Conservation (phyloP, 352 stramenopile genomes). For the Pythium guiyangense region DNA sequence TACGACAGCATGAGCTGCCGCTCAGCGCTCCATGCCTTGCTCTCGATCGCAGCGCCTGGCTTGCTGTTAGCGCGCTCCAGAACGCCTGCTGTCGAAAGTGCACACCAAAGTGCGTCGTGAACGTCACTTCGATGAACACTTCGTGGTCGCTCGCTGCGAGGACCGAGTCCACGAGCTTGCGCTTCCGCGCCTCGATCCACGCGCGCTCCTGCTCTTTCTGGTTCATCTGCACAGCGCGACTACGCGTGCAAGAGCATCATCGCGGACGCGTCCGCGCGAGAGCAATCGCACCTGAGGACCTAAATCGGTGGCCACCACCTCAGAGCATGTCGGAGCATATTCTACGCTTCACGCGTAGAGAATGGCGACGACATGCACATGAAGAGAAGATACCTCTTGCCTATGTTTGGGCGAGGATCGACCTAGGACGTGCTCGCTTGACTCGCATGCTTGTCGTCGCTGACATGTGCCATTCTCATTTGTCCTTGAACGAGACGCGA, state of each 20-base stretch:
- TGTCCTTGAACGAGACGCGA: no score
- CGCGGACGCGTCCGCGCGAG: no score
- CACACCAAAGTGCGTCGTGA: constrained; percentile 34
- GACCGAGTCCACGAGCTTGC: constrained; percentile 33
- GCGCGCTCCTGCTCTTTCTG: constrained; percentile 16
- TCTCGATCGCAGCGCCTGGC: constrained; percentile 34
- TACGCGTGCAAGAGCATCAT: neutral
- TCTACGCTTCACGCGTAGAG: no score
- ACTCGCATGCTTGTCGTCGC: no score
- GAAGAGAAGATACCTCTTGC: no score
- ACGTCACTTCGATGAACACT: constrained; percentile 48
- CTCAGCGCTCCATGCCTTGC: constrained; percentile 27
- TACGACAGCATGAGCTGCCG: constrained; percentile 56
- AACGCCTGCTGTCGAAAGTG: constrained; percentile 35
- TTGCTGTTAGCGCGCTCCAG: constrained; percentile 49
- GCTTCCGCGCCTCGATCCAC: constrained; percentile 30
- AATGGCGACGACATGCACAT: no score
- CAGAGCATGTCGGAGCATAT: no score
- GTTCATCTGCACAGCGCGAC: neutral
- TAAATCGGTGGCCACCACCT: no score
- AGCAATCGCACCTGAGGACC: no score
- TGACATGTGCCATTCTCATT: no score
- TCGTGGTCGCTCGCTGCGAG: constrained; percentile 32
- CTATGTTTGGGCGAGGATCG: no score
- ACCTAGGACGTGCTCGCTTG: no score